These are phyloP conservation scores for Tylopilus subfusipes DNA, from an alignment of 768 basidiomycete species.

Conservation along the genomic window DNA sequence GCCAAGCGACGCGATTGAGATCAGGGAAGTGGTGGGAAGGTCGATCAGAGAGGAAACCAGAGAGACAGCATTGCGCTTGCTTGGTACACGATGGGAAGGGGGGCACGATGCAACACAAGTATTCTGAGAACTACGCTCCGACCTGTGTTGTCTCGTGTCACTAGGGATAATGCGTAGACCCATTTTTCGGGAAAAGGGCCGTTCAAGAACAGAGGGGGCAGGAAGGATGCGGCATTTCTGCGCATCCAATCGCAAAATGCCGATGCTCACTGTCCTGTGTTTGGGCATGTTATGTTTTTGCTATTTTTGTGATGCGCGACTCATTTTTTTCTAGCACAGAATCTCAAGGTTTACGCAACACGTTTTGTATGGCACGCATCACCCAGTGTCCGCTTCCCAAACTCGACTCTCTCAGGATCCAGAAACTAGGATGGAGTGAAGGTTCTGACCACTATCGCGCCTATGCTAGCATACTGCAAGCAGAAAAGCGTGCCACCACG, in stretches of 20 bases:
- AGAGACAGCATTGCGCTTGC: background rate
- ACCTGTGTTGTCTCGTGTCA: conserved; percentile 28
- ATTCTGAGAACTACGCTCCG: conserved; percentile 49
- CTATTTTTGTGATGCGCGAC: too few relatives aligned
- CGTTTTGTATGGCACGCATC: too few relatives aligned
- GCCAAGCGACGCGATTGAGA: background rate
- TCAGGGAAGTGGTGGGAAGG: background rate
- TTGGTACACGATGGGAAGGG: background rate
- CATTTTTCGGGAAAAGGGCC: background rate
- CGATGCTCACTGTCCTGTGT: too few relatives aligned
- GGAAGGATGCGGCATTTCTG: background rate
- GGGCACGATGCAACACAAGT: conserved; percentile 30
- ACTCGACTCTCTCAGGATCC: too few relatives aligned
- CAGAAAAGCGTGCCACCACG: too few relatives aligned
- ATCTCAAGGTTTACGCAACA: too few relatives aligned
- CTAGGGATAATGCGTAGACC: background rate
- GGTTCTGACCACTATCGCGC: too few relatives aligned
- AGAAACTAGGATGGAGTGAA: too few relatives aligned
- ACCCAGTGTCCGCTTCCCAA: too few relatives aligned
- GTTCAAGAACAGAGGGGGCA: background rate
- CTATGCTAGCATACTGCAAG: too few relatives aligned
- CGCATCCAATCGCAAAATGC: background rate
- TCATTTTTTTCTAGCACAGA: too few relatives aligned
- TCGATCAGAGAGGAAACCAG: background rate
- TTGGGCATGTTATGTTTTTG: too few relatives aligned